Conservation (phyloP, 768 basidiomycete genomes). For the Agrocybe praecox region DNA sequence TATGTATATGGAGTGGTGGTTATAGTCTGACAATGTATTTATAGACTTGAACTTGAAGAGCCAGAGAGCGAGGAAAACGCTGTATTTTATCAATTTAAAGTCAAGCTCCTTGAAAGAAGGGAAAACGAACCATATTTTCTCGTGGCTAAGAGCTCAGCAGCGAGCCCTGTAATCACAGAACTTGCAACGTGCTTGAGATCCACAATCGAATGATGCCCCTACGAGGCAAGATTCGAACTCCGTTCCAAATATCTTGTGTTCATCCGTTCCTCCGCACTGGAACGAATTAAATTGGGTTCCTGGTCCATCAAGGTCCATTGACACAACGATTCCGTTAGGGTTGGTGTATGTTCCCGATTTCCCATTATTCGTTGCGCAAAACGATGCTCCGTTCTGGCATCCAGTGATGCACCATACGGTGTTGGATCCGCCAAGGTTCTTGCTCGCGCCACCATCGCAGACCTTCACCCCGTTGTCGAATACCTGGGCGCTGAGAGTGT, state of each 20-base stretch:
- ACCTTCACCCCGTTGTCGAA: background rate
- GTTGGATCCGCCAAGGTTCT: background rate
- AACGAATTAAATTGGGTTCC: background rate
- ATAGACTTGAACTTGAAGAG: too few relatives aligned
- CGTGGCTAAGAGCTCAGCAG: too few relatives aligned
- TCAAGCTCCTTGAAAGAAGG: too few relatives aligned
- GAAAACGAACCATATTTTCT: too few relatives aligned
- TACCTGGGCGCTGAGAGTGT: background rate
- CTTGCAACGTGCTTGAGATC: background rate
- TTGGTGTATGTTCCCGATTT: background rate
- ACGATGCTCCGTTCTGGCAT: background rate
- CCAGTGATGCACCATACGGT: background rate
- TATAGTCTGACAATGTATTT: too few relatives aligned
- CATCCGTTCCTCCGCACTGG: background rate
- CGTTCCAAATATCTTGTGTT: background rate
- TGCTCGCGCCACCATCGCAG: background rate
- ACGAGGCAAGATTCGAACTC: background rate
- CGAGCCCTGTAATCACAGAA: background rate
- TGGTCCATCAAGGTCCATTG: background rate
- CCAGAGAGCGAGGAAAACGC: too few relatives aligned
- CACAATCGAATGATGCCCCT: background rate
- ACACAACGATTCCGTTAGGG: background rate
- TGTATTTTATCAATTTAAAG: too few relatives aligned
- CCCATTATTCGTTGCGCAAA: background rate
- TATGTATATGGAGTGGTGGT: too few relatives aligned